Conservation (phyloP, 2,329 filamentous ascomycete species). For the Ceratocystis albifundus region DNA sequence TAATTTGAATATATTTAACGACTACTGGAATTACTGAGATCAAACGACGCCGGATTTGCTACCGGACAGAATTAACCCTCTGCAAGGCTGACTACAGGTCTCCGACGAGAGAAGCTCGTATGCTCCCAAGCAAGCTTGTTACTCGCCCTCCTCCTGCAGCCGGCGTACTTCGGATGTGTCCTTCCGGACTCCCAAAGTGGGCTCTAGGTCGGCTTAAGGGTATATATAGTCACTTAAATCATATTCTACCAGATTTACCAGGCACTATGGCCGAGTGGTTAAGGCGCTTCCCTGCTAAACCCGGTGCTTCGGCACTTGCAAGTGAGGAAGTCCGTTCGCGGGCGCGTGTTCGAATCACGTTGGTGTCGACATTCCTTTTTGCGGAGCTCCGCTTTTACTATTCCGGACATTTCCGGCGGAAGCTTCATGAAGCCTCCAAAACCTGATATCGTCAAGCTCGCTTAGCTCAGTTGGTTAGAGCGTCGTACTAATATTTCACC, state of each 20-base stretch:
- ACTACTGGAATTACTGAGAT: too few relatives aligned
- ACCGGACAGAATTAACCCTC: too few relatives aligned
- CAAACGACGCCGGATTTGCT: too few relatives aligned
- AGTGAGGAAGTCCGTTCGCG: background rate
- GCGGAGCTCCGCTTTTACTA: background rate
- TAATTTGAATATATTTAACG: too few relatives aligned
- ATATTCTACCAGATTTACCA: background rate
- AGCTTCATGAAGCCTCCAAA: background rate
- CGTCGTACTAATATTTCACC: conserved; percentile 16
- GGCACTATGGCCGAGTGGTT: conserved; percentile 16
- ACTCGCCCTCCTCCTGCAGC: too few relatives aligned
- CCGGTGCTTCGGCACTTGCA: background rate
- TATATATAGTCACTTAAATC: too few relatives aligned
- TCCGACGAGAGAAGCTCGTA: too few relatives aligned
- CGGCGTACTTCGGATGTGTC: too few relatives aligned
- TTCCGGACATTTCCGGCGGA: background rate
- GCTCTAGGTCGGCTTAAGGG: too few relatives aligned
- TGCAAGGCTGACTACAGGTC: too few relatives aligned
- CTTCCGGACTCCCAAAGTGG: too few relatives aligned
- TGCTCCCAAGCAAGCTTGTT: too few relatives aligned
- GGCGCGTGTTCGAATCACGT: conserved; percentile 1
- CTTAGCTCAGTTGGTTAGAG: conserved; percentile 18
- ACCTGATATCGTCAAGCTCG: background rate
- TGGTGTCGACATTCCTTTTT: conserved; percentile 1
- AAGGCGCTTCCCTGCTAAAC: conserved; percentile 18